Evolutionary conservation across 345 rosid genomes (phyloP).

Genomic region (Physaria fendleri): DNA sequence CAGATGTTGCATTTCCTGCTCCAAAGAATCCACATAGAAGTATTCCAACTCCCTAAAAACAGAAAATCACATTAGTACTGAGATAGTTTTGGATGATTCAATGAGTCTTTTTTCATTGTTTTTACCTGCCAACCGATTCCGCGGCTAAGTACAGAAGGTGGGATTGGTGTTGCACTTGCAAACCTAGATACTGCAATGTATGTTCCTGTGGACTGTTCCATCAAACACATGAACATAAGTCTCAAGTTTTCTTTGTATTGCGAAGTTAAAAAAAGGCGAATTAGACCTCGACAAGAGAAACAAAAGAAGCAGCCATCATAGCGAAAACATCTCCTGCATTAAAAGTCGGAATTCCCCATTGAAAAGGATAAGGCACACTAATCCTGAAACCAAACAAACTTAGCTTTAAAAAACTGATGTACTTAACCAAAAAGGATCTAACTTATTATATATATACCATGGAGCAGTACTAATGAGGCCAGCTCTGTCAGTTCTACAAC

Average conservation of each 20-base stretch:
- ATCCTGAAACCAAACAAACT: constrained; percentile 48
- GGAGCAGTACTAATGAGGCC: constrained; percentile 77
- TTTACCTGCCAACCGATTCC: constrained; percentile 97
- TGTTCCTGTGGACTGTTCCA: constrained; percentile 75
- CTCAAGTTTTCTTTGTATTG: background rate
- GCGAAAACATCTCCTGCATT: constrained; percentile 90
- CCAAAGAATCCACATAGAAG: constrained; percentile 89
- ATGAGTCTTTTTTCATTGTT: background rate
- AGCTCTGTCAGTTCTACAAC: constrained; percentile 76
- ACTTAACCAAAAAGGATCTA: background rate
- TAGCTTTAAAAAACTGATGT: background rate
- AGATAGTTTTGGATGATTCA: background rate
- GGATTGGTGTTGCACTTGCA: constrained; percentile 90
- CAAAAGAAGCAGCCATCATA: constrained; percentile 88
- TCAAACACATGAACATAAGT: background rate
- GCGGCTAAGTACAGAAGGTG: constrained; percentile 88
- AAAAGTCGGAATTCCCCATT: constrained; percentile 92
- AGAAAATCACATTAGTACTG: constrained; percentile 8
- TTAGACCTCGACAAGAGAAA: constrained; percentile 75
- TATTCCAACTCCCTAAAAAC: constrained; percentile 62
- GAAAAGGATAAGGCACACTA: constrained; percentile 89
- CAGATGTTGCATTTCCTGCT: constrained; percentile 80
- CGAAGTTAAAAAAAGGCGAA: background rate
- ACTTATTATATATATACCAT: constrained; percentile 45
- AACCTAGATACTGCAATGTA: constrained; percentile 78